Conservation (phyloP, 495 filamentous ascomycete genomes). For the Podospora australis region DNA sequence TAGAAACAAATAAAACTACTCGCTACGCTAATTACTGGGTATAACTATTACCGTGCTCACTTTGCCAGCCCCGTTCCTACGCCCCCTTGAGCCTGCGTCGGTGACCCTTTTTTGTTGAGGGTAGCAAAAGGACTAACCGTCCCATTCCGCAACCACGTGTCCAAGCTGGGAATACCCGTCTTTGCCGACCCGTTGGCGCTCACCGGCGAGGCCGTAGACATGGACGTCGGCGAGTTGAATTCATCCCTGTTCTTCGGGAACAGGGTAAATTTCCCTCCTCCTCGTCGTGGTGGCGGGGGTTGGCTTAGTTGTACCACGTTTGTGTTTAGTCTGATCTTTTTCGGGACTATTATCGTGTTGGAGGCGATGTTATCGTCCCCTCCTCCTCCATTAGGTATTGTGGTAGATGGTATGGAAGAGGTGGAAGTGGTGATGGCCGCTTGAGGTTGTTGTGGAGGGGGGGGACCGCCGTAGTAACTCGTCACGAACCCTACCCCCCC, state of each 20-base stretch:
- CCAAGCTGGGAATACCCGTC: conserved; percentile 15
- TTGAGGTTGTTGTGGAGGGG: not conserved
- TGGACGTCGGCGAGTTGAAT: not conserved
- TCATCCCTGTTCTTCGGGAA: conserved; percentile 15
- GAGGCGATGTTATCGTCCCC: not conserved
- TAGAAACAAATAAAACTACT: no score
- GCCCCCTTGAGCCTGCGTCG: no score
- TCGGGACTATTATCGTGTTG: not conserved
- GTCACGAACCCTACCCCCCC: conserved; percentile 10
- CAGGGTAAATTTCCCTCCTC: conserved; percentile 19
- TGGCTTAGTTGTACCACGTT: conserved; percentile 17
- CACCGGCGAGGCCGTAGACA: conserved; percentile 25
- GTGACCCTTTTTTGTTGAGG: no score
- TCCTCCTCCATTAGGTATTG: not conserved
- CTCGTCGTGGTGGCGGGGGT: conserved; percentile 11
- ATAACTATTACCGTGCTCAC: no score
- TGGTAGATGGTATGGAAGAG: no score
- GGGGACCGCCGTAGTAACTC: conserved; percentile 10
- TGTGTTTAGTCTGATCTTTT: not conserved
- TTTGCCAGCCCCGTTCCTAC: no score
- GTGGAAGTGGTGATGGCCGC: not conserved
- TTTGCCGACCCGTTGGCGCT: conserved; percentile 1
- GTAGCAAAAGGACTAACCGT: conserved; percentile 28
- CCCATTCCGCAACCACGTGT: conserved; percentile 22
- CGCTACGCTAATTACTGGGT: no score